Conservation (phyloP, 176 grass and related monocot genomes). For the Panicum miliaceum region DNA sequence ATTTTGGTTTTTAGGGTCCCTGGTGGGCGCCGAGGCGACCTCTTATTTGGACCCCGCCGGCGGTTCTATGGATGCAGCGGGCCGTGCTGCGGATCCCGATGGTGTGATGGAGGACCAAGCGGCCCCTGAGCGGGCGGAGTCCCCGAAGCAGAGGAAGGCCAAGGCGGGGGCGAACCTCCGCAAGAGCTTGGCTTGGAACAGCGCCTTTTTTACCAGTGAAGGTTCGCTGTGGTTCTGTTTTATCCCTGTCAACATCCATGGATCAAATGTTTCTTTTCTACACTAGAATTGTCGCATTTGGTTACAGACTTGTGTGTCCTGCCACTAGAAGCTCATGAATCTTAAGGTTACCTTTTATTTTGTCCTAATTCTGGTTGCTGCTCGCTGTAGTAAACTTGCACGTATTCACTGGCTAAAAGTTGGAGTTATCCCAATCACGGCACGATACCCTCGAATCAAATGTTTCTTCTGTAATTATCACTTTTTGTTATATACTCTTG, state of each 20-base stretch:
- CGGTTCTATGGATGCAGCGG: slow-evolving; percentile 24
- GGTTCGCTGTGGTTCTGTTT: slow-evolving; percentile 20
- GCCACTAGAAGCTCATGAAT: background rate
- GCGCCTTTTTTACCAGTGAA: slow-evolving; percentile 86
- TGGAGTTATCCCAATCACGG: background rate
- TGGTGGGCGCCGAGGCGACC: background rate
- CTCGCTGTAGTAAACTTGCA: background rate
- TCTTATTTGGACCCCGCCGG: background rate
- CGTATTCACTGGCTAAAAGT: background rate
- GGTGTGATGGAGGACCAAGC: slow-evolving; percentile 33
- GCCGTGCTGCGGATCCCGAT: slow-evolving; percentile 14
- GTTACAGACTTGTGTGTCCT: background rate
- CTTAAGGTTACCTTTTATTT: background rate
- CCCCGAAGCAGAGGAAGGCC: slow-evolving; percentile 51
- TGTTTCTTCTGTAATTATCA: background rate
- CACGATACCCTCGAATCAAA: background rate
- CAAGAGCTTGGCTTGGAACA: slow-evolving; percentile 91
- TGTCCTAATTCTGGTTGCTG: background rate
- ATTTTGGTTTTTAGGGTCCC: slow-evolving; percentile 1
- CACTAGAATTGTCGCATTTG: background rate
- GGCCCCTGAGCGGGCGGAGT: slow-evolving; percentile 49
- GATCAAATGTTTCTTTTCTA: background rate
- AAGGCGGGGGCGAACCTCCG: slow-evolving; percentile 59
- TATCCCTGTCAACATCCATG: background rate
- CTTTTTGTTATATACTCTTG: background rate